Percentiles rank a stretch among this genome's conserved stretches.
These are phyloP conservation scores for Tilletia caries DNA, from an alignment of 1,284 basidiomycete species.

Conservation along the genomic window DNA sequence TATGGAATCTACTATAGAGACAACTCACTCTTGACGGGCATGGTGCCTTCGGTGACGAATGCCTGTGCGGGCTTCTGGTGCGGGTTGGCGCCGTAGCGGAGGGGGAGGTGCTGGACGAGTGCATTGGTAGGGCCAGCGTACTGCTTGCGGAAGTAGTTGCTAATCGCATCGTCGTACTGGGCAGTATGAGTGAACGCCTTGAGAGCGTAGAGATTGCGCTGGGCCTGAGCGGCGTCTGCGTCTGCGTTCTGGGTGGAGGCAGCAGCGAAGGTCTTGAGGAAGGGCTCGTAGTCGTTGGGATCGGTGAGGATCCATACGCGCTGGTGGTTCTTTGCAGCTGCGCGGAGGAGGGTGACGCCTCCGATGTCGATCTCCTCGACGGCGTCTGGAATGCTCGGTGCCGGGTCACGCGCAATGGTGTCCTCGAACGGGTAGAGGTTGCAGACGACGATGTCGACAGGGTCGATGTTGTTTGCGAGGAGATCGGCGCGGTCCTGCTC, in stretches of 20 bases:
- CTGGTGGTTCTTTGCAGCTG: conserved; percentile 97
- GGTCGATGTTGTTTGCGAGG: conserved; percentile 39
- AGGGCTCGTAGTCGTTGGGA: conserved; percentile 83
- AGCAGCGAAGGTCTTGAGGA: conserved; percentile 67
- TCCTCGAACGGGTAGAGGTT: conserved; percentile 94
- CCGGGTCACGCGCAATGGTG: conserved; percentile 76
- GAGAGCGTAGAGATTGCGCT: conserved; percentile 79
- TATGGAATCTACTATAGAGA: not conserved
- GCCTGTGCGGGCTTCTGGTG: conserved; percentile 99
- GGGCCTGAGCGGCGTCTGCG: conserved; percentile 58
- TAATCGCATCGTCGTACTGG: conserved; percentile 89
- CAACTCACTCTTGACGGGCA: conserved; percentile 83
- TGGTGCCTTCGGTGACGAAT: conserved; percentile 79
- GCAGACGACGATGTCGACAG: conserved; percentile 64
- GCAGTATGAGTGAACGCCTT: conserved; percentile 98
- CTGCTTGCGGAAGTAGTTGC: conserved; percentile 92
- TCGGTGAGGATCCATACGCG: conserved; percentile 72
- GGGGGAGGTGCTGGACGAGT: conserved; percentile 63
- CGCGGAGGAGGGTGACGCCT: conserved; percentile 93
- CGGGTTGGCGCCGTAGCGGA: conserved; percentile 96
- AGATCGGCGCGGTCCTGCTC: conserved; percentile 47
- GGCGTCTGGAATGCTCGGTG: conserved; percentile 84
- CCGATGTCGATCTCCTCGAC: conserved; percentile 99
- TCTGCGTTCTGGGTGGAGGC: conserved; percentile 54
- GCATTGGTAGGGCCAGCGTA: conserved; percentile 71